These are phyloP conservation scores for Pestalotiopsis sp. DNA, from an alignment of 2,329 filamentous ascomycete species.

Conservation along the genomic window DNA sequence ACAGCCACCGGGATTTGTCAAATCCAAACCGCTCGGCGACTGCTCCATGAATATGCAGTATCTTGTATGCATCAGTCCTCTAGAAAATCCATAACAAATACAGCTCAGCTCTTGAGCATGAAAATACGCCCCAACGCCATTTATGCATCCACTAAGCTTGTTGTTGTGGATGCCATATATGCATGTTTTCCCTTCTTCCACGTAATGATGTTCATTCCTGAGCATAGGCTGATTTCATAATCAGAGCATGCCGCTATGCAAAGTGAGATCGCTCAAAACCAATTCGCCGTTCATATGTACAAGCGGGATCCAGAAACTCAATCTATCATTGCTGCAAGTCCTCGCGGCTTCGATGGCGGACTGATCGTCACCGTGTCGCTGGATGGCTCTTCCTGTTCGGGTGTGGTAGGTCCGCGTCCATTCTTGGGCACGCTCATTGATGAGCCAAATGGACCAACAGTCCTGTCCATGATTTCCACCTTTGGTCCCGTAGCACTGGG, in stretches of 20 bases:
- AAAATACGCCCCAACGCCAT: not conserved
- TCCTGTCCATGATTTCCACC: not conserved
- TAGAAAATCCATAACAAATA: not conserved
- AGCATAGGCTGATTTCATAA: not conserved
- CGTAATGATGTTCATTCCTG: not conserved
- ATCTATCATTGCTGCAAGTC: conserved; percentile 14
- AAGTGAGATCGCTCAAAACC: not conserved
- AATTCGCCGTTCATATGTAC: not conserved
- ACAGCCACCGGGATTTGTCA: too few relatives aligned
- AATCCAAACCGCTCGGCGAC: too few relatives aligned
- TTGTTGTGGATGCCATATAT: not conserved
- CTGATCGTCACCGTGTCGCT: conserved; percentile 22
- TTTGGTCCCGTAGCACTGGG: conserved; percentile 7
- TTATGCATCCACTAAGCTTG: not conserved
- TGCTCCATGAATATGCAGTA: too few relatives aligned
- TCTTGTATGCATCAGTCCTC: not conserved
- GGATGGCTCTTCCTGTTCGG: conserved; percentile 17
- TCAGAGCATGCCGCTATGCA: not conserved
- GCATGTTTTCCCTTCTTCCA: not conserved
- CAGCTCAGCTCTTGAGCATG: conserved; percentile 6
- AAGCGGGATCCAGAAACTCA: not conserved
- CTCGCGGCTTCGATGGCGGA: conserved; percentile 15
- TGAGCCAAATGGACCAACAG: conserved; percentile 14
- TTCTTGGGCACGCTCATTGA: conserved; percentile 16
- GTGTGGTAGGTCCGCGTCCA: conserved; percentile 25